Evolutionary conservation across 441 rosid species (phyloP), one percentile per base, ranked within the genome.

Genomic region (Gossypium davidsonii): DNA sequence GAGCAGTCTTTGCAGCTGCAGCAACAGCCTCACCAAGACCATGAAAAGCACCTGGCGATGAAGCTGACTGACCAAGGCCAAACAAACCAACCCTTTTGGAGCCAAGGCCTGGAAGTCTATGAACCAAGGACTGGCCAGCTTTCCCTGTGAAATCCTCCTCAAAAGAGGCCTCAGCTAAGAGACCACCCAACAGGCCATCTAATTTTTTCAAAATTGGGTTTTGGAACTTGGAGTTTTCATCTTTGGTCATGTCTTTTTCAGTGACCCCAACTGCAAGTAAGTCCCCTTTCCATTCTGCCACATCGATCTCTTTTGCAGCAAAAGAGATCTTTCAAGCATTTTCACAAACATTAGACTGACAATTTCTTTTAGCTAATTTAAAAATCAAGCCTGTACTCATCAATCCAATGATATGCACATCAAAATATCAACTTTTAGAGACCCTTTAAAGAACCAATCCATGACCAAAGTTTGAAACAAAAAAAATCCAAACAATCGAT

Each of bases 71-170:
- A 49, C 97, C 87, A 3, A 94, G 92, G 37, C 97, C 96, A 70
- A 92, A 70, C 86, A 92, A 90, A 72, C 90, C 89, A 68, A 94
- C 80, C 83, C 97, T 88, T 79, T 92, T 91, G n/a, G 92, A 81
- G n/a, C 88, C 88, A 6, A 87, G 78, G 74, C 97, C 92, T 0
- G 91, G 87, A 78, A 92, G 88, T 72, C 97, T 88, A 59, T 89
- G 91, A 81, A 92, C 85, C 12, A 85, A 57, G 4, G 92, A 89
- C 67, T 94, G 97, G 21, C 94, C 93, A 7, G 85, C 71, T 83
- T 91, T 94, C 6, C 96, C 97, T 0, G 87, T 70, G 60, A 94
- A 94, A 77, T 91, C 97, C 75, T 92, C 98, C 84, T 94, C 97
- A 0, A 85, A 80, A 6, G 98, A 85, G 31, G 87, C 90, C 60